Percentiles rank a stretch among this genome's conserved stretches.
Evolutionary conservation across 805 yeast species (phyloP).

Genomic region (Kluyveromyces lactis): DNA sequence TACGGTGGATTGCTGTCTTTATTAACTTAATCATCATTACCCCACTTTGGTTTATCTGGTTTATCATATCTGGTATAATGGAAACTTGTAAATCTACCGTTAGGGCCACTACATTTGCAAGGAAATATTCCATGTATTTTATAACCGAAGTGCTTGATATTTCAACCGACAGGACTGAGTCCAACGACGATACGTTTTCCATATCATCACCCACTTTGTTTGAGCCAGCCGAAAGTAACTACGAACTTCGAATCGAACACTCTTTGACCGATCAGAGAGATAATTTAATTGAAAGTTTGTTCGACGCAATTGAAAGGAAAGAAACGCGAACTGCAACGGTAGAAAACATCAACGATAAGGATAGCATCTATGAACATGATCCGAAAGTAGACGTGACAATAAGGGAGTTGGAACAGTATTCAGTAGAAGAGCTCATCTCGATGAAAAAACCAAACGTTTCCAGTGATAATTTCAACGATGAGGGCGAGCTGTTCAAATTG

Average conservation of each 20-base stretch:
- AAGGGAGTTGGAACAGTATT: slow-evolving; percentile 11
- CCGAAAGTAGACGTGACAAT: slow-evolving; percentile 9
- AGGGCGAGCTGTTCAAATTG: slow-evolving; percentile 4
- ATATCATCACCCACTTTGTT: slow-evolving; percentile 8
- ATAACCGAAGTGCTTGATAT: slow-evolving; percentile 16
- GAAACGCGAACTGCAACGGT: slow-evolving; percentile 15
- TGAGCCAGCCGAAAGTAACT: slow-evolving; percentile 9
- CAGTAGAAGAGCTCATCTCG: slow-evolving; percentile 10
- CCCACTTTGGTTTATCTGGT: slow-evolving; percentile 59
- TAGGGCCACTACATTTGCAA: slow-evolving; percentile 28
- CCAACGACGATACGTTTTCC: slow-evolving; percentile 9
- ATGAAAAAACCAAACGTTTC: slow-evolving; percentile 6
- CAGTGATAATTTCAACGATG: neutral
- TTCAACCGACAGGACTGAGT: slow-evolving; percentile 9
- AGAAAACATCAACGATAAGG: slow-evolving; percentile 9
- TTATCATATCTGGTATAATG: slow-evolving; percentile 35
- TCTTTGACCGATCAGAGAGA: slow-evolving; percentile 55
- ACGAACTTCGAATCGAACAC: slow-evolving; percentile 30
- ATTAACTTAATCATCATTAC: slow-evolving; percentile 41
- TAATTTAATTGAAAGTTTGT: slow-evolving; percentile 53
- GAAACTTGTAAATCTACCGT: slow-evolving; percentile 35
- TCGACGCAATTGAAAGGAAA: slow-evolving; percentile 41
- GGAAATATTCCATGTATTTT: slow-evolving; percentile 21
- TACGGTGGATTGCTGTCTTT: slow-evolving; percentile 41
- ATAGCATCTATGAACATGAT: slow-evolving; percentile 4